phyloP scores from a whole-genome alignment of 257 asterid species.

The Capsicum baccatum region DNA sequence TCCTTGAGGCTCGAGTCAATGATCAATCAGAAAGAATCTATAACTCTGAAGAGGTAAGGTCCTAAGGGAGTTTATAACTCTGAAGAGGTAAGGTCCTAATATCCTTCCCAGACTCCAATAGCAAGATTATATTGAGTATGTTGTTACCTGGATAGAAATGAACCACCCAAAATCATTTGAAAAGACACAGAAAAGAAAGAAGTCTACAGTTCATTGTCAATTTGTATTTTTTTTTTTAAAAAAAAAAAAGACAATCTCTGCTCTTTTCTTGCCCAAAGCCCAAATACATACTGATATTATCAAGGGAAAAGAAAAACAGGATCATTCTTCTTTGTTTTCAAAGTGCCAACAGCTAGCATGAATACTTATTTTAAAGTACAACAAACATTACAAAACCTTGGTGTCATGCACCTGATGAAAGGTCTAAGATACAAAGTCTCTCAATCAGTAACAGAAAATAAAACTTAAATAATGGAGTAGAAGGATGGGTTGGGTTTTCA shows the following conservation, averaged over 20 bases:
- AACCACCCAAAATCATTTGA: not conserved
- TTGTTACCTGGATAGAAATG: not conserved
- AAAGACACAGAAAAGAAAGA: not conserved
- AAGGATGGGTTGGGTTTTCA: not conserved
- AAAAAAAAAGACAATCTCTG: too few relatives aligned
- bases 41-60: too few relatives aligned
- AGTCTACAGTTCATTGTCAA: not conserved
- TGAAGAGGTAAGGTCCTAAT: too few relatives aligned
- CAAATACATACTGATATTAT: not conserved
- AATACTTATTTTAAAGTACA: conserved; percentile 1
- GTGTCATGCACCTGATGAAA: not conserved
- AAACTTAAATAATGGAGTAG: not conserved
- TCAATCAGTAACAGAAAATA: not conserved
- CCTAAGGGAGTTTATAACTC: too few relatives aligned
- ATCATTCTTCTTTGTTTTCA: not conserved
- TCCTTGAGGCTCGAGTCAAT: too few relatives aligned
- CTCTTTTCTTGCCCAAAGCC: not conserved
- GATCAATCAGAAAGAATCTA: too few relatives aligned
- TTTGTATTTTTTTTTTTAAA: too few relatives aligned
- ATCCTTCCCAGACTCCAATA: too few relatives aligned
- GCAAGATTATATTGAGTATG: too few relatives aligned
- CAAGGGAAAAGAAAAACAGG: not conserved
- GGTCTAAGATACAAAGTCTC: not conserved
- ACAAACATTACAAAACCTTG: not conserved
- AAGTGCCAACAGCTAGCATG: not conserved